Percentiles rank a stretch among this genome's conserved stretches.
These are phyloP conservation scores for Fusarium sacchari DNA, from an alignment of 2,329 filamentous ascomycete species.

Conservation along the genomic window DNA sequence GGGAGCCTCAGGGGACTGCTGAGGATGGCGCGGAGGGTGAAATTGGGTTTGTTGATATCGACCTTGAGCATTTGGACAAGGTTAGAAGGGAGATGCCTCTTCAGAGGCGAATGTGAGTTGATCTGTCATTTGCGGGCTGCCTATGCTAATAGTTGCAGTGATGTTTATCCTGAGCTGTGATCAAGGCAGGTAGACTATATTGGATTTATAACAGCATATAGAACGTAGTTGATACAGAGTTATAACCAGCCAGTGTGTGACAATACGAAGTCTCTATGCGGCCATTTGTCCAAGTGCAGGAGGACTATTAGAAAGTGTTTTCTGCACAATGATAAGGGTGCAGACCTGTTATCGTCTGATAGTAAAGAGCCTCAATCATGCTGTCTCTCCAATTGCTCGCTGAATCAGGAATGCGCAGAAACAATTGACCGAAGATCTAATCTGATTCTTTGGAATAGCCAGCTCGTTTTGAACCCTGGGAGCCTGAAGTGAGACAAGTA, in stretches of 20 bases:
- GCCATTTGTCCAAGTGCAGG: no score
- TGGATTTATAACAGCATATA: neutral
- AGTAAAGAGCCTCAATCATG: neutral
- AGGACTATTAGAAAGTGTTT: neutral
- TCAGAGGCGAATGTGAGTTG: conserved; percentile 61
- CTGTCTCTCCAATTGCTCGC: neutral
- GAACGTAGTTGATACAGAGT: neutral
- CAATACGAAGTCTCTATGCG: no score
- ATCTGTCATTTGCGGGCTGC: neutral
- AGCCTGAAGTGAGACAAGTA: neutral
- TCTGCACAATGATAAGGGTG: neutral
- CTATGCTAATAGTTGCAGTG: conserved; percentile 22
- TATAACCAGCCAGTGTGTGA: no score
- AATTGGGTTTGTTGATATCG: conserved; percentile 66
- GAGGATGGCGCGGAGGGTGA: conserved; percentile 55
- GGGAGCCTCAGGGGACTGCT: conserved; percentile 32
- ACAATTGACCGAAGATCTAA: neutral
- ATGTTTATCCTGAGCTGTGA: conserved; percentile 40
- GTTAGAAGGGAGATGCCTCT: conserved; percentile 65
- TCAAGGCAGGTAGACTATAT: neutral
- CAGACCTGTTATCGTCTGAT: neutral
- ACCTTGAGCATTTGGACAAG: conserved; percentile 57
- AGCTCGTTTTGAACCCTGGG: neutral
- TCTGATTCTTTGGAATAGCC: neutral
- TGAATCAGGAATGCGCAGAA: neutral